Evolutionary conservation across 1,284 basidiomycete species (phyloP).

Genomic region (Vanrija sp.): DNA sequence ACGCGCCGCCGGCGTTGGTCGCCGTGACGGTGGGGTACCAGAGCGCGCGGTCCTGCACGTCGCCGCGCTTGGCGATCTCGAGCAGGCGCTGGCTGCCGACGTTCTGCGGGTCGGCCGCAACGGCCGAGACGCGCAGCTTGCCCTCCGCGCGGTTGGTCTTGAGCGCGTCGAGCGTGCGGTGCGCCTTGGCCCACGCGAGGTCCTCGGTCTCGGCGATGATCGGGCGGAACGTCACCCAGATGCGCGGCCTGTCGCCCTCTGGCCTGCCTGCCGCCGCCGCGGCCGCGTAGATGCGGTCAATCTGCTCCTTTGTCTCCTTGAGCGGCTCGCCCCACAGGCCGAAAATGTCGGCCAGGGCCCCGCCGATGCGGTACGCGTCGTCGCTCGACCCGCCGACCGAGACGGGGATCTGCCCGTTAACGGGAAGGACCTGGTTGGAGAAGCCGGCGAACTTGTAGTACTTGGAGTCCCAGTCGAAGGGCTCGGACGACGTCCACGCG

Average conservation of each 20-base stretch:
- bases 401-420: conserved; percentile 21
- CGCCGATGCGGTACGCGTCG: conserved; percentile 35
- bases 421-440: conserved; percentile 24
- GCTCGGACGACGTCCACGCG: conserved; percentile 26
- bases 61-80: conserved; percentile 30
- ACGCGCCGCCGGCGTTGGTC: conserved; percentile 30
- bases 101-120: conserved; percentile 13
- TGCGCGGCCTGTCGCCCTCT: conserved; percentile 23
- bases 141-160: conserved; percentile 2
- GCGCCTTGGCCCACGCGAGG: conserved; percentile 34
- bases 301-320: conserved; percentile 39
- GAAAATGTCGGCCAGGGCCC: conserved; percentile 32
- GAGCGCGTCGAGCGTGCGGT: conserved; percentile 24
- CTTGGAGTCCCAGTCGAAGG: conserved; percentile 34
- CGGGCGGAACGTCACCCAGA: conserved; percentile 38
- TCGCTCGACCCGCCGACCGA: conserved; percentile 31
- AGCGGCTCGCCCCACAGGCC: conserved; percentile 36
- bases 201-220: conserved; percentile 36
- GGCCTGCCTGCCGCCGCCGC: conserved; percentile 28
- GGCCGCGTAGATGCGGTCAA: conserved; percentile 33
- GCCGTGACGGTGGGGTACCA: conserved; percentile 36
- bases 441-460: conserved; percentile 35
- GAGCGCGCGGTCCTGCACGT: conserved; percentile 33
- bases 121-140: too few species aligned
- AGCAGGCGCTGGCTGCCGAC: conserved; percentile 32